Evolutionary conservation across 805 yeast species (phyloP).

Genomic region (Candida sanyiensis): DNA sequence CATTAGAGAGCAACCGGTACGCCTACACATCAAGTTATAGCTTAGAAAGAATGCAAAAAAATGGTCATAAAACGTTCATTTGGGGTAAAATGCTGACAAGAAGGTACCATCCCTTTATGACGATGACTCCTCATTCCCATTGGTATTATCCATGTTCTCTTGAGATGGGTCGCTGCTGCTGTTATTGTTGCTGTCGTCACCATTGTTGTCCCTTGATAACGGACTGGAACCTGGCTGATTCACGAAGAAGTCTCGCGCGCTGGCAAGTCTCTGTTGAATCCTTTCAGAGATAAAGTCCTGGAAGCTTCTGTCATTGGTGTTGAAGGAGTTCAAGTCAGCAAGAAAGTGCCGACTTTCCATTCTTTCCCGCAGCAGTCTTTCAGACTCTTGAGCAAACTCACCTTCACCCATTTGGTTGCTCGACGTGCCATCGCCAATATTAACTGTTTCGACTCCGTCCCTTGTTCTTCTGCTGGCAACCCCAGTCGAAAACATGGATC

Average conservation of each 20-base stretch:
- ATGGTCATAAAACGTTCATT: too few relatives aligned
- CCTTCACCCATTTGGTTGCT: too few relatives aligned
- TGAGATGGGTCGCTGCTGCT: too few relatives aligned
- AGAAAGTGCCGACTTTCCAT: slow-evolving; percentile 1
- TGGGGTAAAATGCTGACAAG: too few relatives aligned
- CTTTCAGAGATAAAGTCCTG: slow-evolving; percentile 5
- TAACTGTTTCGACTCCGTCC: slow-evolving; percentile 21
- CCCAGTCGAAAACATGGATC: slow-evolving; percentile 17
- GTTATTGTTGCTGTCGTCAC: background rate
- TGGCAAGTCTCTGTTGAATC: slow-evolving; percentile 4
- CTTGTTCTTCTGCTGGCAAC: slow-evolving; percentile 22
- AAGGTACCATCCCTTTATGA: too few relatives aligned
- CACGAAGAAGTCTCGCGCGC: slow-evolving; percentile 1
- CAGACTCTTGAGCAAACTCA: slow-evolving; percentile 6
- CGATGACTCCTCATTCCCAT: too few relatives aligned
- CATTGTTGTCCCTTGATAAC: background rate
- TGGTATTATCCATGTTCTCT: too few relatives aligned
- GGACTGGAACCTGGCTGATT: background rate
- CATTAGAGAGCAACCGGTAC: too few relatives aligned
- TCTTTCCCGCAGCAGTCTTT: slow-evolving; percentile 9
- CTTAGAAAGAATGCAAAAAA: too few relatives aligned
- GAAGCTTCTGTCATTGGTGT: background rate
- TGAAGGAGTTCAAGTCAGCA: background rate
- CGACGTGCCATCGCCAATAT: slow-evolving; percentile 10
- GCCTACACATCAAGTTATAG: too few relatives aligned